Evolutionary conservation across 441 rosid species (phyloP).

Genomic region (Aquilaria agallochum): DNA sequence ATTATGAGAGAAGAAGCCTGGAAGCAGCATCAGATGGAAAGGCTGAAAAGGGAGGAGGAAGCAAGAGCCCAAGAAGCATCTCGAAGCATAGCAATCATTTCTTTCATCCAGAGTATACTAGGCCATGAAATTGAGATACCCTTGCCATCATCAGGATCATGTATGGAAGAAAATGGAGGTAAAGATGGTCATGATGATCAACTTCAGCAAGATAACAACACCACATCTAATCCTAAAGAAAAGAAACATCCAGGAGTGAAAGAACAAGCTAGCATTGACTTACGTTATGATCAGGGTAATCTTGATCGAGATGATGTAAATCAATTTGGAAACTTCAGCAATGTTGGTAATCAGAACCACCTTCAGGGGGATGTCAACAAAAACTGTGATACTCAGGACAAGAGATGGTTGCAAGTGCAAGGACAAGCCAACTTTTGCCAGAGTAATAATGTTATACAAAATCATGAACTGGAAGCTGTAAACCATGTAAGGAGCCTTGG

Average conservation of each 20-base stretch:
- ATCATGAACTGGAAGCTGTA: too few relatives aligned
- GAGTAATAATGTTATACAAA: too few relatives aligned
- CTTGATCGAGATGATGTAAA: too few relatives aligned
- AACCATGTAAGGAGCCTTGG: not conserved
- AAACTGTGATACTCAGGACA: conserved; percentile 9
- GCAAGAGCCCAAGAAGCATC: conserved; percentile 49
- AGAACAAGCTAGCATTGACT: conserved; percentile 22
- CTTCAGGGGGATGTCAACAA: conserved; percentile 15
- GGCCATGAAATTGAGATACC: conserved; percentile 43
- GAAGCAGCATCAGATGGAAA: conserved; percentile 64
- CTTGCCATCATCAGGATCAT: conserved; percentile 3
- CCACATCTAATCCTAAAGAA: conserved; percentile 13
- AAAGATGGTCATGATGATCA: conserved; percentile 16
- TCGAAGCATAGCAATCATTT: conserved; percentile 51
- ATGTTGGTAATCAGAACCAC: conserved; percentile 12
- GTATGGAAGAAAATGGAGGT: conserved; percentile 23
- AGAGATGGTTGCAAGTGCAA: conserved; percentile 40
- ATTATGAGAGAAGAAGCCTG: conserved; percentile 70
- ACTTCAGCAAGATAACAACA: conserved; percentile 16
- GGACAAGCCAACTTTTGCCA: conserved; percentile 20
- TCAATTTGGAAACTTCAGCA: not conserved
- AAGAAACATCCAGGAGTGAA: conserved; percentile 41
- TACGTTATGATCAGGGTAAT: too few relatives aligned
- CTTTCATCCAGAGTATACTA: conserved; percentile 42
- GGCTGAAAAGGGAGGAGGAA: conserved; percentile 55